Evolutionary conservation across 352 stramenopile species (phyloP).

Genomic region (Thalassiosira oceanica): DNA sequence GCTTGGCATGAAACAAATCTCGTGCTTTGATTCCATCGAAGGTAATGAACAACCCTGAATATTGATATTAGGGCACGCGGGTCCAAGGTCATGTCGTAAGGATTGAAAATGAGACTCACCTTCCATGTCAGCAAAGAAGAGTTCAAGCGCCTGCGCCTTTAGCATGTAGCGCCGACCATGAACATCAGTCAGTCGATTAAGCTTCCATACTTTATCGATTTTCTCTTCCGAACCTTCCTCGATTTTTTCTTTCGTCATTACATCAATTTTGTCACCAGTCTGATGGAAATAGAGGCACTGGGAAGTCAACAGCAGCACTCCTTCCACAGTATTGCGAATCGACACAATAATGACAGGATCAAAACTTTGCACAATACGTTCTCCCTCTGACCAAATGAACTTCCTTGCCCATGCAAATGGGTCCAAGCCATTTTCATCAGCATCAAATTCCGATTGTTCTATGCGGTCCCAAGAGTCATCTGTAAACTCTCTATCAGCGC

Average conservation of each 20-base stretch:
- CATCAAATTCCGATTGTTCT: conserved; percentile 40
- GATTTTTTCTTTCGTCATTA: conserved; percentile 74
- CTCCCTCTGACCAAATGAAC: conserved; percentile 77
- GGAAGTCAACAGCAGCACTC: conserved; percentile 71
- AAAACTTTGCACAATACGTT: conserved; percentile 72
- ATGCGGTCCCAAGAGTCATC: conserved; percentile 56
- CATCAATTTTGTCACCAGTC: conserved; percentile 62
- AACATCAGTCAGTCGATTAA: conserved; percentile 77
- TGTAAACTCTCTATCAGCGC: conserved; percentile 16
- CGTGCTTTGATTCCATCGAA: conserved; percentile 69
- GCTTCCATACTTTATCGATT: conserved; percentile 63
- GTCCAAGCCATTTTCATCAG: conserved; percentile 33
- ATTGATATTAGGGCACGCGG: no score
- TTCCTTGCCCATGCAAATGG: conserved; percentile 67
- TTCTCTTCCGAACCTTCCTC: conserved; percentile 17
- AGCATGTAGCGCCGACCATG: conserved; percentile 82
- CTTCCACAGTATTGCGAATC: conserved; percentile 54
- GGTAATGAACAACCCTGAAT: conserved; percentile 52
- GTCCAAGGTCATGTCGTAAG: no score
- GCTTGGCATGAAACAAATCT: conserved; percentile 78
- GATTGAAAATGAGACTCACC: conserved; percentile 17
- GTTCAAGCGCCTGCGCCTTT: conserved; percentile 78
- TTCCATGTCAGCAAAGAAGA: conserved; percentile 83
- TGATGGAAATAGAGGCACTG: conserved; percentile 80
- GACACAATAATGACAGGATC: conserved; percentile 71